These are phyloP conservation scores for Cytospora mali DNA, from an alignment of 2,329 filamentous ascomycete species.

Conservation along the genomic window DNA sequence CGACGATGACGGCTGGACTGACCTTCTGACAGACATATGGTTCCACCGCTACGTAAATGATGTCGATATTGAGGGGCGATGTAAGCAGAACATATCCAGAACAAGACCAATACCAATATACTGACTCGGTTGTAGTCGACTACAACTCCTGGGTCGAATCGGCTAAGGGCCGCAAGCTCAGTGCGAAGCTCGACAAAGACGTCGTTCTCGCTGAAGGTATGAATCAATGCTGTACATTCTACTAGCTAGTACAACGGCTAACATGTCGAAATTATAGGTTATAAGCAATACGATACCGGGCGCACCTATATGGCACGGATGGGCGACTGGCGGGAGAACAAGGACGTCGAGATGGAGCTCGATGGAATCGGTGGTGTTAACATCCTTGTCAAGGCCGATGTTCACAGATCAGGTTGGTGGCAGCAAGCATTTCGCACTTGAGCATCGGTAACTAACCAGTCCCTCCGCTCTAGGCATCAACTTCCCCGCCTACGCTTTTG, in stretches of 20 bases:
- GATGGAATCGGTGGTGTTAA: constrained; percentile 97
- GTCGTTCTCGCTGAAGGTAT: constrained; percentile 87
- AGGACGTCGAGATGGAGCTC: constrained; percentile 87
- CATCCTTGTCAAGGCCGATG: constrained; percentile 96
- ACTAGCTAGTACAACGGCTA: constrained; percentile 9
- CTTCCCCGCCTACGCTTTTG: constrained; percentile 94
- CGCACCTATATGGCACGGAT: constrained; percentile 87
- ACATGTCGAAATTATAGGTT: constrained; percentile 57
- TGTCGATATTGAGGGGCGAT: constrained; percentile 90
- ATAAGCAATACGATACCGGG: constrained; percentile 90
- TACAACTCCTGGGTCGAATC: constrained; percentile 99
- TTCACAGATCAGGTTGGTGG: constrained; percentile 82
- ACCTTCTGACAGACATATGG: constrained; percentile 75
- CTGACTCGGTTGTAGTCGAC: constrained; percentile 65
- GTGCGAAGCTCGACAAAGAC: constrained; percentile 74
- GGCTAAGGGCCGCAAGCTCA: constrained; percentile 76
- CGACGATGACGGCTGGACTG: constrained; percentile 30
- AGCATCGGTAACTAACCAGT: constrained; percentile 5
- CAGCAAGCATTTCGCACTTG: neutral
- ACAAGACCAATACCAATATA: neutral
- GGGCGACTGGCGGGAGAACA: constrained; percentile 91
- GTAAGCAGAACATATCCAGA: constrained; percentile 54
- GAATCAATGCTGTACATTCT: constrained; percentile 8
- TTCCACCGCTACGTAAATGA: constrained; percentile 86
- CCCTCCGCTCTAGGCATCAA: constrained; percentile 72